Base-by-base conservation (phyloP, 345 rosid genomes). In the Rhodomyrtus tomentosa region DNA sequence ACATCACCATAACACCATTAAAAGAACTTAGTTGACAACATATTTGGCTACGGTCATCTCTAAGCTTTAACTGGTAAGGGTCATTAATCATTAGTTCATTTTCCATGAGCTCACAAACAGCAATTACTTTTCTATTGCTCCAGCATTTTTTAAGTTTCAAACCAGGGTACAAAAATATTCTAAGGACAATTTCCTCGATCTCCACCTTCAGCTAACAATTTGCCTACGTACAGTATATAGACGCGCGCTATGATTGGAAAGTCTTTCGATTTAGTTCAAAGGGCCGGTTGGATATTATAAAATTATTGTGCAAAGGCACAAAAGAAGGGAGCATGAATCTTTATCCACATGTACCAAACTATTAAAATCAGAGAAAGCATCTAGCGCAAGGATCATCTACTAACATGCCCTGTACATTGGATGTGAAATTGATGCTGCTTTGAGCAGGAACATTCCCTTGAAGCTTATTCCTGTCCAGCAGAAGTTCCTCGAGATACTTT, bases 381-480 rank as follows among this genome's bases (percentile, higher is more conserved):
- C 27, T 42, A 22, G 68, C 9, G 11, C 52, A 85, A 79, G 82
- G 62, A 85, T 24, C 36, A 68, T 73, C 42, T 83, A 89, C 95
- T 92, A 88, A 93, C 98, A 92, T 89, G 88, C 92, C 92, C 48
- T 85, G 92, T 10, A 82, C 68, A 62, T 83, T 88, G 24, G 90
- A 82, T 4, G 87, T 21, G 73, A 88, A 85, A 82, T 88, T 84
- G 32, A 92, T 59, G 81, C 42, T 82, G 87, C 88, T 86, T 49
- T 86, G 84, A 74, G 93, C 95, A 87, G 93, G 94, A 90, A 97
- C 89, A 85, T 91, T 86, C 87, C 99, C 99, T 84, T 91, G 96
- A 89, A 97, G 95, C 88, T 90, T 97, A 89, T 97, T 97, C 85
- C 98, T 91, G 86, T 95, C 99, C 32, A 97, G 91, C 83, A 84